Base-by-base conservation (phyloP, 106 monocot species). In the Dioscorea dumetorum region DNA sequence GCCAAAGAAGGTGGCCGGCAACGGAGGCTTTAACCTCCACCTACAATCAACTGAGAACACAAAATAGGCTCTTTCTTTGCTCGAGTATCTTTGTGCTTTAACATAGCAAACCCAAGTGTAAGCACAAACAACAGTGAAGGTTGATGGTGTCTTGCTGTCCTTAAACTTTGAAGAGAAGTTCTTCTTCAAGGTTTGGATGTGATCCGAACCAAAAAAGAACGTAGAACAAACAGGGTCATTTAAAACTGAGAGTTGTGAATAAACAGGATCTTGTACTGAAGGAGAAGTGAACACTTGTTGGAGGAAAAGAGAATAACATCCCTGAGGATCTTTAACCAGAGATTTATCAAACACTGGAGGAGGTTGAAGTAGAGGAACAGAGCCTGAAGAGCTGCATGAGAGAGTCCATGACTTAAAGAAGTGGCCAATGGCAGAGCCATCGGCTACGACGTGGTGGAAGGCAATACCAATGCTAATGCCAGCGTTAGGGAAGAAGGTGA, bases 381-480 rank as follows among this genome's bases (percentile, higher is more conserved):
- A n/a, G n/a, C n/a, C n/a, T n/a, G n/a, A n/a, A n/a, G 20, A 48
- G 19, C 35, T 66, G 66, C 15, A 82, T 80, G 63, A 90, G 82
- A 22, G 90, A 90, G 50, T 7, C 34, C 34, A 34, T 34, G 34
- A 34, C 34, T 34, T 34, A 7, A 34, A 34, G 34, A 34, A 34
- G 7, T 4, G 34, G 4, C 3, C 7, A 7, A 34, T 4, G 34
- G 3, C 7, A 34, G 7, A 7, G 34, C 34, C 34, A 34, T 34
- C 34, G 7, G 4, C 3, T 3, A 7, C 34, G 34, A 7, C 34
- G 34, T 34, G 34, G 34, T 34, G 34, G 3, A 34, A 34, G 34
- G 34, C 34, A 7, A 34, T 34, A 7, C 4, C 34, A 7, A 34
- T 34, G 7, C 34, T 34, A 34, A 34, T 34, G 7, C 34, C 34